A percentile compares a stretch with the other conserved stretches of the same genome.
Evolutionary conservation across 495 filamentous ascomycete genomes (phyloP).

Genomic region (Penicillium paxilli): DNA sequence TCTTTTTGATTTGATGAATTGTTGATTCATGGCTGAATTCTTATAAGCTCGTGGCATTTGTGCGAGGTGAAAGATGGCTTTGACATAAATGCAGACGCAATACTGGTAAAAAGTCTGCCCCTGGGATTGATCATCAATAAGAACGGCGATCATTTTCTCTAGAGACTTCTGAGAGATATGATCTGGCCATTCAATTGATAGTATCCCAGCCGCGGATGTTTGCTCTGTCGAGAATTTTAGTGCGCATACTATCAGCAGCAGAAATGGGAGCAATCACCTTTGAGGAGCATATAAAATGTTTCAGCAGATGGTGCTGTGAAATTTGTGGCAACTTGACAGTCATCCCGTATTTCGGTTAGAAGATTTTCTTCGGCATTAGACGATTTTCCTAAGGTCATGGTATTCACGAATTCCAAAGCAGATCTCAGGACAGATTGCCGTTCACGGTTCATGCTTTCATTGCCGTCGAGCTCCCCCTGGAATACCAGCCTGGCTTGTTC

Average conservation of each 20-base stretch:
- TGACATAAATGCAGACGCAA: constrained; percentile 30
- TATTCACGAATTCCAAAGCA: constrained; percentile 24
- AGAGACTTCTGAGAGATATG: constrained; percentile 28
- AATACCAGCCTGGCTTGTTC: constrained; percentile 25
- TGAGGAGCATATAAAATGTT: constrained; percentile 29
- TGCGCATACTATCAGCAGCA: background rate
- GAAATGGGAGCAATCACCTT: constrained; percentile 8
- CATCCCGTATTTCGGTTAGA: constrained; percentile 1
- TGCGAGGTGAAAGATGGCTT: constrained; percentile 20
- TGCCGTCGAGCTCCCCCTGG: constrained; percentile 23
- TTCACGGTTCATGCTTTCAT: constrained; percentile 18
- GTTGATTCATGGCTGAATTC: constrained; percentile 15
- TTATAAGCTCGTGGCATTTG: constrained; percentile 17
- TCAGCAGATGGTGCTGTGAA: constrained; percentile 20
- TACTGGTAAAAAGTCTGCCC: constrained; percentile 27
- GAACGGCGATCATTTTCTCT: constrained; percentile 17
- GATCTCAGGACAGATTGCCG: constrained; percentile 22
- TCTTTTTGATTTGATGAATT: constrained; percentile 21
- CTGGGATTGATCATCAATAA: constrained; percentile 9
- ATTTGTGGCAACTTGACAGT: background rate
- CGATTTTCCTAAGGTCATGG: constrained; percentile 11
- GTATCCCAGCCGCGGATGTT: background rate
- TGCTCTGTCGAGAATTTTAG: constrained; percentile 16
- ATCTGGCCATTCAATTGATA: constrained; percentile 25
- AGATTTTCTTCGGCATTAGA: constrained; percentile 1